Percentiles rank a stretch among this genome's conserved stretches.
Evolutionary conservation across 352 stramenopile genomes (phyloP).

Genomic region (Plasmopara muralis): DNA sequence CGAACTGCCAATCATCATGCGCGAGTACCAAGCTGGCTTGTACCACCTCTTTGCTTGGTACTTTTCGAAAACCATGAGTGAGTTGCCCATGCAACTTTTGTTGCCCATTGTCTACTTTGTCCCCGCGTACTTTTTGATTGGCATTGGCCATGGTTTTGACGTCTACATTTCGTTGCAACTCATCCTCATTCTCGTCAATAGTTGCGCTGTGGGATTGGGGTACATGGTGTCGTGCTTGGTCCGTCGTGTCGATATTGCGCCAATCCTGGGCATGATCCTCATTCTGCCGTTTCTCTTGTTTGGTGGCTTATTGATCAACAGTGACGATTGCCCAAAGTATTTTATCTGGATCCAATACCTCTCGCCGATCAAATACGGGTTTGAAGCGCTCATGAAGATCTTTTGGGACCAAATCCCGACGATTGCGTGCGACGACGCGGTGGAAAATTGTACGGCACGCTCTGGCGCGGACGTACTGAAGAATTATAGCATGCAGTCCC

Average conservation of each 20-base stretch:
- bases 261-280: no score
- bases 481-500: conserved; percentile 22
- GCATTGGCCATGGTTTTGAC: conserved; percentile 28
- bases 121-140: conserved; percentile 34
- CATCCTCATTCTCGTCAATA: conserved; percentile 34
- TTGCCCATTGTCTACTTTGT: conserved; percentile 36
- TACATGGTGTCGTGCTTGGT: conserved; percentile 37
- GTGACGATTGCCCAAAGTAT: conserved; percentile 30
- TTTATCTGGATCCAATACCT: conserved; percentile 43
- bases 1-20: conserved; percentile 37
- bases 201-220: conserved; percentile 27
- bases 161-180: conserved; percentile 34
- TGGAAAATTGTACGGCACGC: conserved; percentile 21
- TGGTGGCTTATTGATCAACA: conserved; percentile 40
- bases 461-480: conserved; percentile 28
- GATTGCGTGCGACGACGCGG: conserved; percentile 28
- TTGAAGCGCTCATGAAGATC: conserved; percentile 41
- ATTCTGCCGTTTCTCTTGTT: conserved; percentile 43
- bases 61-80: conserved; percentile 44
- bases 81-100: conserved; percentile 40
- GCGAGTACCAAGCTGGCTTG: conserved; percentile 32
- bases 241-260: conserved; percentile 24
- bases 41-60: conserved; percentile 41
- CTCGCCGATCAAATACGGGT: conserved; percentile 44
- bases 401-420: conserved; percentile 31